phyloP scores from a whole-genome alignment of 225 moss, liverwort and hornwort species.

The Physcomitrellopsis africana region DNA sequence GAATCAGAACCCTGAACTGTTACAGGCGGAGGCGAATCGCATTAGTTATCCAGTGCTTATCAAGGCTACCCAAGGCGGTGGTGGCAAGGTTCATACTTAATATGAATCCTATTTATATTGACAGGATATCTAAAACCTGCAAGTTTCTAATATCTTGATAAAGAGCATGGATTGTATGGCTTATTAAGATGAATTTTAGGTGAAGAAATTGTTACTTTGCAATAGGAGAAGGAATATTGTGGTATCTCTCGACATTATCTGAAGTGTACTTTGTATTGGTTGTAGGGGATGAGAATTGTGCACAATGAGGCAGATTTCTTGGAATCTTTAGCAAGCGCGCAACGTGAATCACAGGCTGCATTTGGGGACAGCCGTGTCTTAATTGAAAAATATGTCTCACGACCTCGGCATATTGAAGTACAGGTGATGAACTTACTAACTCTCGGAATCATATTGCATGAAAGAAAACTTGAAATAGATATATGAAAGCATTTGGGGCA shows the following conservation, averaged over 20 bases:
- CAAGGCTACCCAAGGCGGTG: slow-evolving; percentile 97
- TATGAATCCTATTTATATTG: slow-evolving; percentile 4
- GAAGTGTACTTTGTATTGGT: slow-evolving; percentile 17
- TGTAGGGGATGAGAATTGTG: slow-evolving; percentile 97
- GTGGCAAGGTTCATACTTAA: slow-evolving; percentile 78
- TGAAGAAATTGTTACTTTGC: slow-evolving; percentile 1
- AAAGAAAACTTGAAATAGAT: slow-evolving; percentile 2
- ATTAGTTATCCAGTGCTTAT: slow-evolving; percentile 98
- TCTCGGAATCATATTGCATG: neutral
- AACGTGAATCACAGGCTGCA: slow-evolving; percentile 92
- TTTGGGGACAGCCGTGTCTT: slow-evolving; percentile 89
- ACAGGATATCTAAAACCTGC: neutral
- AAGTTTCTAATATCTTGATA: slow-evolving; percentile 9
- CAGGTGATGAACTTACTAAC: slow-evolving; percentile 60
- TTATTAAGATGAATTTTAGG: neutral
- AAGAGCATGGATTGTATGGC: neutral
- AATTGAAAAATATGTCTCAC: slow-evolving; percentile 87
- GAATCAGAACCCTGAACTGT: slow-evolving; percentile 66
- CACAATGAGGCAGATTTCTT: slow-evolving; percentile 63
- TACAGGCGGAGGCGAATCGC: slow-evolving; percentile 68
- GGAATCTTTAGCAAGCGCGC: slow-evolving; percentile 85
- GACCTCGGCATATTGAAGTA: slow-evolving; percentile 96
- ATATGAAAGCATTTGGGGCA: slow-evolving; percentile 1
- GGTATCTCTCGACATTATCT: slow-evolving; percentile 5
- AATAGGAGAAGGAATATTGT: neutral